phyloP scores from a whole-genome alignment of 2,329 filamentous ascomycete species.

The Cercospora sesami region DNA sequence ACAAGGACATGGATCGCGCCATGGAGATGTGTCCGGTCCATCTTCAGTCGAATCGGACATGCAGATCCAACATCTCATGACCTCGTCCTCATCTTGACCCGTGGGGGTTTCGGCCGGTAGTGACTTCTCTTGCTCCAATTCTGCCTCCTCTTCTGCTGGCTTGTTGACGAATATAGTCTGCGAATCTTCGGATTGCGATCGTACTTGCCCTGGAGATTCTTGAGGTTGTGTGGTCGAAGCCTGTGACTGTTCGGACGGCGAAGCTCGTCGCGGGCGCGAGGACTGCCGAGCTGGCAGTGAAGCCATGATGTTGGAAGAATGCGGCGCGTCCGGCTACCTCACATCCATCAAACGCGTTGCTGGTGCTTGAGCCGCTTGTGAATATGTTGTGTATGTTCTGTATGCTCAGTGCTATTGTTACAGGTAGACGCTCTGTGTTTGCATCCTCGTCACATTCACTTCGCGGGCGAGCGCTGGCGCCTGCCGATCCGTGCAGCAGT shows the following conservation, averaged over 20 bases:
- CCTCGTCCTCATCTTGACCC: constrained; percentile 38
- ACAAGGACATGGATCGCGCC: constrained; percentile 89
- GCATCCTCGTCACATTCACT: constrained; percentile 13
- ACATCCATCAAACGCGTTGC: not conserved
- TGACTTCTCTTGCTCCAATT: constrained; percentile 12
- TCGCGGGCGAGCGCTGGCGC: constrained; percentile 3
- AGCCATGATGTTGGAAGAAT: constrained; percentile 38
- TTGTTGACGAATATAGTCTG: constrained; percentile 49
- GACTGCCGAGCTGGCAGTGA: constrained; percentile 43
- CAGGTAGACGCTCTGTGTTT: not conserved
- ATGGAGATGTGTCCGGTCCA: constrained; percentile 61
- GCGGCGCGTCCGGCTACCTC: not conserved
- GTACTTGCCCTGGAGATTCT: constrained; percentile 26
- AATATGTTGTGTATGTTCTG: not conserved
- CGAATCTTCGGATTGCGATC: constrained; percentile 47
- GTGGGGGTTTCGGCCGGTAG: constrained; percentile 19
- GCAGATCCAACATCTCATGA: constrained; percentile 68
- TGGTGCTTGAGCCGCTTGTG: not conserved
- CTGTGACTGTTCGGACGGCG: constrained; percentile 23
- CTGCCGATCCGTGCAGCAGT: constrained; percentile 4
- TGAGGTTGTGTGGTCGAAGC: constrained; percentile 20
- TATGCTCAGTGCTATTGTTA: not conserved
- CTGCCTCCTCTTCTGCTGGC: constrained; percentile 22
- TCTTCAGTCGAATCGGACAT: constrained; percentile 67
- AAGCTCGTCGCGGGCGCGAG: constrained; percentile 26